Base-by-base conservation (phyloP, 768 basidiomycete species). In the Rhodotorula taiwanensis region DNA sequence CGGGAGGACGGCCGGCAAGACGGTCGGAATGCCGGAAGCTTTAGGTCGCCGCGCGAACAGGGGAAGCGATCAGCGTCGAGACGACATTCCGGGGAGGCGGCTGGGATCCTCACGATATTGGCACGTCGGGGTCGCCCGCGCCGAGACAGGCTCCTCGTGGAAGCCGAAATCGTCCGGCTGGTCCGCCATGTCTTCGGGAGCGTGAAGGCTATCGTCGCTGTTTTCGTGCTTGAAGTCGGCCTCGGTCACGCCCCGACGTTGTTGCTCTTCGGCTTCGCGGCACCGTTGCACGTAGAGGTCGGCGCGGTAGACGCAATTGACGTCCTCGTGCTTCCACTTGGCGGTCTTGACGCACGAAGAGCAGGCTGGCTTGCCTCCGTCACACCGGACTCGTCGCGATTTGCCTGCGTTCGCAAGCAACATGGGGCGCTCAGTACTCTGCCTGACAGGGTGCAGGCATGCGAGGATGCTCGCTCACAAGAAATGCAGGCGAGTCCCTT, bases 401-500 rank as follows among this genome's bases (percentile, higher is more conserved):
- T 65, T 65, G 58, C 64, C 64, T 65, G 44, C 10, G 11, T 0
- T 7, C 5, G 16, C 2, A 9, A 4, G 9, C 21, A 21, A 25
- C 3, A 47, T 49, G 51, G 55, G 62, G n/a, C n/a, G 41, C 30
- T 39, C 5, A 3, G 30, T 5, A n/a, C n/a, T n/a, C n/a, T n/a
- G n/a, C n/a, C n/a, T n/a, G n/a, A n/a, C n/a, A n/a, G n/a, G n/a
- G n/a, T n/a, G n/a, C n/a, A n/a, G n/a, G n/a, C n/a, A n/a, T n/a
- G n/a, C n/a, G n/a, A n/a, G n/a, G n/a, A n/a, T n/a, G n/a, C n/a
- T n/a, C n/a, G n/a, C n/a, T n/a, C 34, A 65, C 64, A 65, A 23
- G 58, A 58, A 1, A 65, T 43, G 25, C 64, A 65, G n/a, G 64
- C 64, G 21, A 65, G 34, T 1, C 64, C 64, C 47, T 65, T 65